phyloP scores from a whole-genome alignment of 345 rosid genomes.

The Abelmoschus esculentus region DNA sequence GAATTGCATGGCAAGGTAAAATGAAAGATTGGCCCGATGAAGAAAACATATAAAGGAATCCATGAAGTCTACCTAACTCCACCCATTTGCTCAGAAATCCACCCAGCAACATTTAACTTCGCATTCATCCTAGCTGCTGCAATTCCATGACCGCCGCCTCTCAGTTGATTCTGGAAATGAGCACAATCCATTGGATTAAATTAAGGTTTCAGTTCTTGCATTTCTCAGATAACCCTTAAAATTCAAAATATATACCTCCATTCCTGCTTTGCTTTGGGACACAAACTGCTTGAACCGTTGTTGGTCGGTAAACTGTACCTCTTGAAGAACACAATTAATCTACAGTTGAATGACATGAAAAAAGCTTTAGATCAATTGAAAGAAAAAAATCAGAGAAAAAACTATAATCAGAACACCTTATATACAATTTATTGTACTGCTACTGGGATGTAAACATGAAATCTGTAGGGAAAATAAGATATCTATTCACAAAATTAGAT shows the following conservation, averaged over 20 bases:
- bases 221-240: conserved; percentile 7
- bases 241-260: conserved; percentile 59
- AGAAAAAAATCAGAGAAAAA: neutral
- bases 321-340: conserved; percentile 84
- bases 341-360: conserved; percentile 20
- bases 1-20: neutral
- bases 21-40: neutral
- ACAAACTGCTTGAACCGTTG: conserved; percentile 96
- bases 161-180: conserved; percentile 62
- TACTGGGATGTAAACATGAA: too few relatives aligned
- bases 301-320: conserved; percentile 88
- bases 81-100: conserved; percentile 99
- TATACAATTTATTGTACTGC: neutral
- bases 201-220: conserved; percentile 2
- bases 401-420: neutral
- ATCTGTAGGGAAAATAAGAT: too few relatives aligned
- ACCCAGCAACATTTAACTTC: conserved; percentile 77
- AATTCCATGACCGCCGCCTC: conserved; percentile 91
- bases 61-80: conserved; percentile 67
- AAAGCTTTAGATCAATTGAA: conserved; percentile 8
- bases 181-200: conserved; percentile 3
- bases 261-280: conserved; percentile 91
- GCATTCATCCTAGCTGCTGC: conserved; percentile 95
- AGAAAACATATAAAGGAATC: neutral
- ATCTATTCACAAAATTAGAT: too few relatives aligned